Conservation (phyloP, 345 rosid genomes). For the Geranium brycei region DNA sequence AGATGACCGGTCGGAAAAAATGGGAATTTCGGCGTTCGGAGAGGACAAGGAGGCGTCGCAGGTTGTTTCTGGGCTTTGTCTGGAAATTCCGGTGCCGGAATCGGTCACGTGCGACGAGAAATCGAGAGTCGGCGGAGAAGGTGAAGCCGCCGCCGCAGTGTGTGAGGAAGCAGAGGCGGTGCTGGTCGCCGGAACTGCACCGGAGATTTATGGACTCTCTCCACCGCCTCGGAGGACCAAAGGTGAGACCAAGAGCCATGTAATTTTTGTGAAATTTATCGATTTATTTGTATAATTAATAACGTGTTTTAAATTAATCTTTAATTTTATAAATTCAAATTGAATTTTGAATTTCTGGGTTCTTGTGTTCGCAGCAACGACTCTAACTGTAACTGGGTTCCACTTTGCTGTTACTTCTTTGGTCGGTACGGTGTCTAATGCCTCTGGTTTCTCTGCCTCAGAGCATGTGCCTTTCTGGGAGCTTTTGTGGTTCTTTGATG, state of each 20-base stretch:
- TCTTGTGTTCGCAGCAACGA: constrained; percentile 43
- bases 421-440: constrained; percentile 79
- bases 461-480: constrained; percentile 89
- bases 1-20: too few species aligned
- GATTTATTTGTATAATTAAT: too few species aligned
- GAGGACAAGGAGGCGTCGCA: constrained; percentile 26
- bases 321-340: too few species aligned
- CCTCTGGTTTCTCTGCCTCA: constrained; percentile 54
- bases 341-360: too few species aligned
- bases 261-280: too few species aligned
- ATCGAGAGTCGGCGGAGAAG: constrained; percentile 3
- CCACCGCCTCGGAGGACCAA: constrained; percentile 85
- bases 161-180: constrained; percentile 60
- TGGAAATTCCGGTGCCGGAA: constrained; percentile 25
- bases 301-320: too few species aligned
- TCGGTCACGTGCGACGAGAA: constrained; percentile 12
- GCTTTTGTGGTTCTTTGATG: constrained; percentile 83
- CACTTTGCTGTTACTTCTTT: constrained; percentile 77
- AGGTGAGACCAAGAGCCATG: constrained; percentile 19
- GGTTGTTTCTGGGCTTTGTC: constrained; percentile 24
- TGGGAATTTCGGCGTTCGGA: background rate
- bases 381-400: constrained; percentile 60
- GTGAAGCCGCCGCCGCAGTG: background rate
- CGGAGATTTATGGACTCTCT: constrained; percentile 71
- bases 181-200: constrained; percentile 96